These are phyloP conservation scores for Elsinoe australis DNA, from an alignment of 2,329 filamentous ascomycete species.

Conservation along the genomic window DNA sequence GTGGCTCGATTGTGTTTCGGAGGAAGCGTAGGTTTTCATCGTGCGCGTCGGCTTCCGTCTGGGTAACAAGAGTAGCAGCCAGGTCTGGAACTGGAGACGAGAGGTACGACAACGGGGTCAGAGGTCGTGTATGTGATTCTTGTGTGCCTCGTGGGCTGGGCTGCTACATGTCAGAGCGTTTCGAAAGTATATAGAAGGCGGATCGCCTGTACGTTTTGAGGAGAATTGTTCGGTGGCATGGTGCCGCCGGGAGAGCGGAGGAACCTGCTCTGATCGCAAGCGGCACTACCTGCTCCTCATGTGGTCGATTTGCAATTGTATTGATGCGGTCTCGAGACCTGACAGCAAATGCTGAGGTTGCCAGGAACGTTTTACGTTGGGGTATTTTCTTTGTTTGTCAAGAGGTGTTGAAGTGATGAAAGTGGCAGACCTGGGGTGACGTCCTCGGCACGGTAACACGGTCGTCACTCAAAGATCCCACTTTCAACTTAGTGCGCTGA, in stretches of 20 bases:
- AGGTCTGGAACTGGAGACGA: conserved; percentile 46
- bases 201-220: conserved; percentile 7
- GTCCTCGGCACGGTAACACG: too few species aligned
- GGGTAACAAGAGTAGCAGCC: conserved; percentile 43
- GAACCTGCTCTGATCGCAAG: too few species aligned
- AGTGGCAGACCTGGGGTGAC: too few species aligned
- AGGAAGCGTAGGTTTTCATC: conserved; percentile 47
- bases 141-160: not conserved
- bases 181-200: not conserved
- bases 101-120: conserved; percentile 37
- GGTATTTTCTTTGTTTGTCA: too few species aligned
- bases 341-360: too few species aligned
- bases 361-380: too few species aligned
- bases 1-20: conserved; percentile 33
- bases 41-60: conserved; percentile 39
- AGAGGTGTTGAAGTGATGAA: too few species aligned
- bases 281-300: too few species aligned
- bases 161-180: conserved; percentile 2
- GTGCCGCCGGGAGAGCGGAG: conserved; percentile 5
- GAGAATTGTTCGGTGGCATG: conserved; percentile 19
- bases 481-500: too few species aligned
- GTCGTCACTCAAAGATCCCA: too few species aligned
- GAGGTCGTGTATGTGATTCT: conserved; percentile 19
- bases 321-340: too few species aligned
- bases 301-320: too few species aligned